Evolutionary conservation across 129 eudicot species (phyloP), one percentile per base, ranked within the genome.

Genomic region (Escallonia herrerae): DNA sequence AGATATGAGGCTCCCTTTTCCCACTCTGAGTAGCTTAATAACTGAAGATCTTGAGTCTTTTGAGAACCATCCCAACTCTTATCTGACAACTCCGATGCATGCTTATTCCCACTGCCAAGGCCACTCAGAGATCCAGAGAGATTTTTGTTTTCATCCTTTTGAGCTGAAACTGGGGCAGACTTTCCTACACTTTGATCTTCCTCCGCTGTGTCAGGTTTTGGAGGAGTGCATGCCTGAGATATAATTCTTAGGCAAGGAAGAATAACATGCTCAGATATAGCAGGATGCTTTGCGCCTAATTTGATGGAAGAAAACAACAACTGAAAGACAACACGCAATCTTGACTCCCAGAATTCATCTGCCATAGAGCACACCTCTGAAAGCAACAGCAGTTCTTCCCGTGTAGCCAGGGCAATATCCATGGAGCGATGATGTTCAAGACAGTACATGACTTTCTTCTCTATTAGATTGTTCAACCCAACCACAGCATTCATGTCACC

Each of bases 401-500:
- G 90, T 68, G 93, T 86, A 44, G 97, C 95, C 69, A 94, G 79
- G 67, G 99, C 93, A 38, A 94, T 89, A 66, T 94, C 99, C 91
- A 94, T 89, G 33, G 99, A 94, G 6, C 99, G 91, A 80, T 94
- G 97, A 73, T 94, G 99, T 73, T 94, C 99, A 65, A 94, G 97
- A 65, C 97, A 94, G 68, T 94, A 94, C 73, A 80, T 63, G 43
- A 94, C 99, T 66, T 94, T 94, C 78, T 87, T 94, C 77, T 86
- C 94, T 64, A 94, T 85, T 59, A 94, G 72, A 73, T 72, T 74
- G 73, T 94, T 94, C 82, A 94, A 75, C 72, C 84, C 88, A 7
- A 84, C 58, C 56, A 94, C 99, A 3, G 99, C 99, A 77, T 82
- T 80, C 41, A 45, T 68, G 74, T 94, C 97, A 41, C 90, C 97